Evolutionary conservation across 805 yeast genomes (phyloP).

Genomic region (Nakazawaea sp.): DNA sequence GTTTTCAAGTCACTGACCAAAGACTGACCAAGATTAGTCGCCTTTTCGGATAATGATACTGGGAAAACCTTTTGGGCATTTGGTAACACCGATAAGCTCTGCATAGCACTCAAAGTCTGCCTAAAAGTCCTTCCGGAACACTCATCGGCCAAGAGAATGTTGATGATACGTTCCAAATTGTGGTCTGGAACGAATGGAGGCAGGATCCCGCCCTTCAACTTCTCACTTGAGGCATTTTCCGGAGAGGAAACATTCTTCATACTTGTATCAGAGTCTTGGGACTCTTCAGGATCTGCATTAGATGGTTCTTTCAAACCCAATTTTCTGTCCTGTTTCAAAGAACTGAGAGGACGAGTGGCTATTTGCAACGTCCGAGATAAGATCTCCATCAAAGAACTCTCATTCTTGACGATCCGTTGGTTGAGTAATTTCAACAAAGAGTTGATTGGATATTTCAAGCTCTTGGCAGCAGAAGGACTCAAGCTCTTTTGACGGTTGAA

Average conservation of each 20-base stretch:
- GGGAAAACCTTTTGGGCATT: constrained; percentile 63
- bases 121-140: constrained; percentile 83
- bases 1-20: constrained; percentile 49
- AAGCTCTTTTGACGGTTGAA: constrained; percentile 26
- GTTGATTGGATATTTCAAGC: constrained; percentile 66
- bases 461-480: constrained; percentile 27
- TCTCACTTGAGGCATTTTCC: background rate
- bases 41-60: constrained; percentile 55
- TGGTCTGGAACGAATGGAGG: constrained; percentile 56
- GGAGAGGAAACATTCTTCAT: constrained; percentile 5
- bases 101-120: constrained; percentile 76
- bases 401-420: constrained; percentile 59
- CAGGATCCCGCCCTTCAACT: constrained; percentile 17
- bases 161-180: constrained; percentile 56
- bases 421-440: constrained; percentile 56
- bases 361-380: constrained; percentile 70
- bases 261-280: background rate
- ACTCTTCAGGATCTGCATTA: constrained; percentile 12
- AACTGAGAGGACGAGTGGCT: constrained; percentile 64
- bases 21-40: constrained; percentile 48
- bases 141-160: constrained; percentile 70
- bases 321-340: constrained; percentile 37
- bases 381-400: constrained; percentile 68
- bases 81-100: constrained; percentile 56
- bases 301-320: constrained; percentile 12